Conservation (phyloP, 2,329 filamentous ascomycete species). For the Colletotrichum sp. region DNA sequence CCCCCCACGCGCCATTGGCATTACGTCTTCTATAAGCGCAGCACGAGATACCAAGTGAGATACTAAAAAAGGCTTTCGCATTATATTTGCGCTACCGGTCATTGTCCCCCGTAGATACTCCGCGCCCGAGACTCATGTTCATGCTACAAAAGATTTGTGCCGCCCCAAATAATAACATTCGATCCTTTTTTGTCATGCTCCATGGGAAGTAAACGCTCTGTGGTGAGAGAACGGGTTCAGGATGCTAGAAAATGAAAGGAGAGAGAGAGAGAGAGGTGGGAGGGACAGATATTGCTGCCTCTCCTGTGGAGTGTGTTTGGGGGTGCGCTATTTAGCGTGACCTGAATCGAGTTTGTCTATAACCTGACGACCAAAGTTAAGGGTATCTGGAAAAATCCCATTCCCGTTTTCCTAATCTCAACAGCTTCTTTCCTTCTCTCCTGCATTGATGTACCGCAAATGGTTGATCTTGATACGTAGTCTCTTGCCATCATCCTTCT, state of each 20-base stretch:
- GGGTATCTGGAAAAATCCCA: slow-evolving; percentile 36
- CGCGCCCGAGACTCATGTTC: background rate
- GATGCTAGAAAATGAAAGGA: background rate
- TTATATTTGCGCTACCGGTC: background rate
- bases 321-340: slow-evolving; percentile 22
- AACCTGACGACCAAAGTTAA: slow-evolving; percentile 34
- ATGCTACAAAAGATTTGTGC: background rate
- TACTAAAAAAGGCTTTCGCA: background rate
- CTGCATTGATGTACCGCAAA: background rate
- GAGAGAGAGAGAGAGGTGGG: background rate
- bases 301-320: background rate
- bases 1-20: background rate
- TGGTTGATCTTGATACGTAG: background rate
- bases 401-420: slow-evolving; percentile 19
- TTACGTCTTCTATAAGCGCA: background rate
- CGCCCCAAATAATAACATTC: background rate
- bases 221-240: background rate
- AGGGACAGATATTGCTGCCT: background rate
- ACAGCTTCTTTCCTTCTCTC: slow-evolving; percentile 5
- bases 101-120: background rate
- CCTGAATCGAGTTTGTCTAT: slow-evolving; percentile 38
- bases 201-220: background rate
- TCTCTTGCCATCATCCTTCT: background rate
- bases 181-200: background rate
- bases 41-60: background rate